A percentile compares a stretch with the other conserved stretches of the same genome.
Conservation (phyloP, 345 rosid genomes). For the Hevea brasiliensis region DNA sequence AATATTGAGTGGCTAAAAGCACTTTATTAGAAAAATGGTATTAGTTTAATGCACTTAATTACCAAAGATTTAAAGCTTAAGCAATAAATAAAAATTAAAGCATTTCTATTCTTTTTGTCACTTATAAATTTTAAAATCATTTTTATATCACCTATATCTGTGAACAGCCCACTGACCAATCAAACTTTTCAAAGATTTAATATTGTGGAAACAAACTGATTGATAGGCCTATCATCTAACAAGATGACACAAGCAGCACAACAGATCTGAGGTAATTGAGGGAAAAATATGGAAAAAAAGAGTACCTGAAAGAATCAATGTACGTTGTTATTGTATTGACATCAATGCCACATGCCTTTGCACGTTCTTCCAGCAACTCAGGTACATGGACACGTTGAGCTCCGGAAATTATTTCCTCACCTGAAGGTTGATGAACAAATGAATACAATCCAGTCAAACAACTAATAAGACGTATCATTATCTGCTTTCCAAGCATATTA, state of each 20-base stretch:
- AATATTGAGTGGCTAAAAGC: no score
- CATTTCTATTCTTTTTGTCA: no score
- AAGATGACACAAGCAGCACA: neutral
- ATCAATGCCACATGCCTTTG: slow-evolving; percentile 66
- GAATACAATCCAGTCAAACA: neutral
- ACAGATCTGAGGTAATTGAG: neutral
- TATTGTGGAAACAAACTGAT: no score
- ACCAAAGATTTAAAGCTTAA: no score
- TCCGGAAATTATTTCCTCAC: slow-evolving; percentile 97
- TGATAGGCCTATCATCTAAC: no score
- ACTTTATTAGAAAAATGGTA: no score
- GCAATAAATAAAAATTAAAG: no score
- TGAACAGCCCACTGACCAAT: no score
- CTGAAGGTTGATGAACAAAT: slow-evolving; percentile 27
- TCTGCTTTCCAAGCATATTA: neutral
- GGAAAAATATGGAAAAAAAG: neutral
- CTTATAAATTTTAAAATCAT: no score
- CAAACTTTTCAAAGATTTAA: no score
- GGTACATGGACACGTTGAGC: slow-evolving; percentile 91
- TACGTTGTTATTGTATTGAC: slow-evolving; percentile 71
- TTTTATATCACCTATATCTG: no score
- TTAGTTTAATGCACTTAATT: no score
- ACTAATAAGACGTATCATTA: neutral
- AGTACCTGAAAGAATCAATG: slow-evolving; percentile 84
- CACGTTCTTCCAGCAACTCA: slow-evolving; percentile 75